phyloP scores from a whole-genome alignment of 176 grass and related monocot genomes.

The Saccharum officinarum region DNA sequence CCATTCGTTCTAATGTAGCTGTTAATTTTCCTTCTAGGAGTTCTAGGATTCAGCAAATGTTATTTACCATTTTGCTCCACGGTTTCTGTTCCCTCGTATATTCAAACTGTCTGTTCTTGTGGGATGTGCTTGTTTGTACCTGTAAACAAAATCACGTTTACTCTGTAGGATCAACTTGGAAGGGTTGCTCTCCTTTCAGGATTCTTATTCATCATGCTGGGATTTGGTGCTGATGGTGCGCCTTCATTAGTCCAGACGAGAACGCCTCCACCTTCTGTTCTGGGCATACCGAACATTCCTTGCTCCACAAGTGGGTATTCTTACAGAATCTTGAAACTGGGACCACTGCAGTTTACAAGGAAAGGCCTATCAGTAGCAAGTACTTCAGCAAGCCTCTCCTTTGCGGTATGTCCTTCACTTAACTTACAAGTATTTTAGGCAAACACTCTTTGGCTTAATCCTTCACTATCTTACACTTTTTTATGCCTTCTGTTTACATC shows the following conservation, averaged over 20 bases:
- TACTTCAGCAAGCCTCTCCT: constrained; percentile 86
- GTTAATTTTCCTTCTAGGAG: background rate
- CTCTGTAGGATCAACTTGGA: constrained; percentile 90
- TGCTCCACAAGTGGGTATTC: constrained; percentile 71
- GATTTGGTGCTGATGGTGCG: constrained; percentile 81
- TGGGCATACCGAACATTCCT: constrained; percentile 74
- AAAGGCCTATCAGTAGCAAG: constrained; percentile 91
- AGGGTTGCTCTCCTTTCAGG: constrained; percentile 91
- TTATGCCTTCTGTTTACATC: constrained; percentile 16
- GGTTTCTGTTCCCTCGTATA: background rate
- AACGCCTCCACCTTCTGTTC: constrained; percentile 75
- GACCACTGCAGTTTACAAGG: constrained; percentile 89
- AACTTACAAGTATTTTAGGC: constrained; percentile 20
- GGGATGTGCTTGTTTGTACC: constrained; percentile 19
- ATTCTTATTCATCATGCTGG: constrained; percentile 92
- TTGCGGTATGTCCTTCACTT: constrained; percentile 68
- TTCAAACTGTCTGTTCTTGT: constrained; percentile 22
- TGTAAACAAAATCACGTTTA: constrained; percentile 44
- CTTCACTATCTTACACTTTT: constrained; percentile 1
- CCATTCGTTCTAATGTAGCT: constrained; percentile 20
- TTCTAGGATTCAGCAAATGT: background rate
- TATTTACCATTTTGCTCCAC: background rate
- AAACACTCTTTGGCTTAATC: constrained; percentile 18
- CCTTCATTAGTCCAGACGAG: constrained; percentile 78
- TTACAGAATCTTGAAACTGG: constrained; percentile 91